These are phyloP conservation scores for Erodium chrysanthum DNA, from an alignment of 441 rosid species.

Conservation along the genomic window DNA sequence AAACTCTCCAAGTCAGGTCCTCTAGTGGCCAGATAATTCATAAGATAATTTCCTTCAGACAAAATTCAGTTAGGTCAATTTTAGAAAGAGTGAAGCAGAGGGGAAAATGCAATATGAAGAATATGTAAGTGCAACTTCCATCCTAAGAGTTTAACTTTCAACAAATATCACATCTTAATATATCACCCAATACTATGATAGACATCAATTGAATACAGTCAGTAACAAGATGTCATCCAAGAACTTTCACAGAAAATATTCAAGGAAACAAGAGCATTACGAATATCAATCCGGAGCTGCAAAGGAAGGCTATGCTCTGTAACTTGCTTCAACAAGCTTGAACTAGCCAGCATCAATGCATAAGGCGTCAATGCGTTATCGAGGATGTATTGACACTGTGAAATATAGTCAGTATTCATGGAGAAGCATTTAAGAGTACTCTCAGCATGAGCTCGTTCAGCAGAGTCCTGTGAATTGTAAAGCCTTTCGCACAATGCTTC, in stretches of 20 bases:
- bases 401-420: conserved; percentile 71
- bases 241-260: conserved; percentile 16
- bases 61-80: conserved; percentile 13
- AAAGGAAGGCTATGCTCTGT: conserved; percentile 82
- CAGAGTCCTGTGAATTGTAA: conserved; percentile 25
- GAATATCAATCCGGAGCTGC: conserved; percentile 86
- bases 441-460: conserved; percentile 46
- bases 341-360: conserved; percentile 98
- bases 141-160: neutral
- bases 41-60: conserved; percentile 57
- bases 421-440: conserved; percentile 87
- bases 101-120: neutral
- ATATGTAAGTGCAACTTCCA: neutral
- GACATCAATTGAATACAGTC: neutral
- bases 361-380: conserved; percentile 94
- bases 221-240: neutral
- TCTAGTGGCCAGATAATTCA: conserved; percentile 81
- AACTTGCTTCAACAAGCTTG: conserved; percentile 92
- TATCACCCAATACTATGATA: neutral
- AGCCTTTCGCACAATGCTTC: conserved; percentile 25
- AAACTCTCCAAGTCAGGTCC: conserved; percentile 83
- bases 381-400: conserved; percentile 94
- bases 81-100: neutral
- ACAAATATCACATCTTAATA: neutral
- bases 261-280: conserved; percentile 34